Evolutionary conservation across 148 eudicot genomes (phyloP).

Genomic region (Chenopodium album): DNA sequence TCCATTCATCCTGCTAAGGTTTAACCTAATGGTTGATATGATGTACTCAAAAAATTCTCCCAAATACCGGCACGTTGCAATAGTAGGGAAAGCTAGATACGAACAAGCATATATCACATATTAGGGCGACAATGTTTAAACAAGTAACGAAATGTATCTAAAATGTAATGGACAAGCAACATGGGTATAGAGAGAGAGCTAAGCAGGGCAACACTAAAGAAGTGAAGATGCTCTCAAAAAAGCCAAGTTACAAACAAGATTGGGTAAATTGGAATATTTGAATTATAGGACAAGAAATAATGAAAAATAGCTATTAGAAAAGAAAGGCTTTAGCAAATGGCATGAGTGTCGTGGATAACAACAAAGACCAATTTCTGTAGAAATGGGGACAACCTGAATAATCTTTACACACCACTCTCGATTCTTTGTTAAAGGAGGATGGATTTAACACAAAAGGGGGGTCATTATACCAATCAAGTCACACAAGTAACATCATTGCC

Average conservation of each 20-base stretch:
- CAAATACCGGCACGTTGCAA: too few relatives aligned
- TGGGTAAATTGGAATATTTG: not conserved
- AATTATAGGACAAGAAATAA: constrained; percentile 1
- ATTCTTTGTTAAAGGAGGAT: not conserved
- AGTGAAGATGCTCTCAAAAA: not conserved
- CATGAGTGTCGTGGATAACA: constrained; percentile 16
- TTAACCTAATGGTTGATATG: too few relatives aligned
- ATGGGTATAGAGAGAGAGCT: not conserved
- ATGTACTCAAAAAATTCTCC: too few relatives aligned
- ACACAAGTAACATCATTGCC: constrained; percentile 18
- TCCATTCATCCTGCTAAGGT: too few relatives aligned
- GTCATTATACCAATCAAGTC: constrained; percentile 16
- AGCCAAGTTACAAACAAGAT: not conserved
- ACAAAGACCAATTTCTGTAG: constrained; percentile 15
- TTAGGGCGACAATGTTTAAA: not conserved
- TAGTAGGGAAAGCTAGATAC: not conserved
- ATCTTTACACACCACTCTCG: constrained; percentile 23
- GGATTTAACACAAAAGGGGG: constrained; percentile 20
- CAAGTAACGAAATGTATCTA: not conserved
- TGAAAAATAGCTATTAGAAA: not conserved
- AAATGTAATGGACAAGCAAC: not conserved
- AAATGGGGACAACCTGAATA: constrained; percentile 14
- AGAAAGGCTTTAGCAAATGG: not conserved
- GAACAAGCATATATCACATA: not conserved
- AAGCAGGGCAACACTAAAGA: not conserved